phyloP scores from a whole-genome alignment of 306 rosid species.

The Luffa acutangula region DNA sequence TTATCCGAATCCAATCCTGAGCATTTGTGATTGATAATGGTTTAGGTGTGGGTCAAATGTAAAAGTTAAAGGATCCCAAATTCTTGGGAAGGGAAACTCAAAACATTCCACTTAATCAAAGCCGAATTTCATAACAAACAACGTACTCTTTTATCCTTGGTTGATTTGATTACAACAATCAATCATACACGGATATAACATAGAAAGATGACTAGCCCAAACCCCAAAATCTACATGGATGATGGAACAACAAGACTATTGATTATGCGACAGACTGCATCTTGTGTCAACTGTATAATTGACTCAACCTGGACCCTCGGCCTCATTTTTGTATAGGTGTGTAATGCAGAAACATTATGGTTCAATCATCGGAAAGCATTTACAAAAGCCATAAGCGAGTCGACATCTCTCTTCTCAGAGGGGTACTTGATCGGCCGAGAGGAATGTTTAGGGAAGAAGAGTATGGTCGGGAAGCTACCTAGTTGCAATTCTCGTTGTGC shows the following conservation, averaged over 20 bases:
- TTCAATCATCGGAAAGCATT: slow-evolving; percentile 48
- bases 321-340: not conserved
- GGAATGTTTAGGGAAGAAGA: slow-evolving; percentile 78
- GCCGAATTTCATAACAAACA: not conserved
- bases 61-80: not conserved
- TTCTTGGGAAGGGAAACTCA: not conserved
- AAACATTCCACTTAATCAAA: not conserved
- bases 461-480: slow-evolving; percentile 76
- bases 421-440: slow-evolving; percentile 64
- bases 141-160: not conserved
- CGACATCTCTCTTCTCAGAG: slow-evolving; percentile 69
- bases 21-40: not conserved
- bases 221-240: not conserved
- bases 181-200: not conserved
- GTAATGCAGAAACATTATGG: not conserved
- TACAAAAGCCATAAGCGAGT: slow-evolving; percentile 67
- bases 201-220: not conserved
- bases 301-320: not conserved
- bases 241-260: not conserved
- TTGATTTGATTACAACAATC: not conserved
- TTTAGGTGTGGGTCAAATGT: not conserved
- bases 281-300: slow-evolving; percentile 10
- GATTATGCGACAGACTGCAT: not conserved
- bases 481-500: slow-evolving; percentile 59
- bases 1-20: not conserved